phyloP scores from a whole-genome alignment of 2,329 filamentous ascomycete genomes.

The Thelonectria olida region DNA sequence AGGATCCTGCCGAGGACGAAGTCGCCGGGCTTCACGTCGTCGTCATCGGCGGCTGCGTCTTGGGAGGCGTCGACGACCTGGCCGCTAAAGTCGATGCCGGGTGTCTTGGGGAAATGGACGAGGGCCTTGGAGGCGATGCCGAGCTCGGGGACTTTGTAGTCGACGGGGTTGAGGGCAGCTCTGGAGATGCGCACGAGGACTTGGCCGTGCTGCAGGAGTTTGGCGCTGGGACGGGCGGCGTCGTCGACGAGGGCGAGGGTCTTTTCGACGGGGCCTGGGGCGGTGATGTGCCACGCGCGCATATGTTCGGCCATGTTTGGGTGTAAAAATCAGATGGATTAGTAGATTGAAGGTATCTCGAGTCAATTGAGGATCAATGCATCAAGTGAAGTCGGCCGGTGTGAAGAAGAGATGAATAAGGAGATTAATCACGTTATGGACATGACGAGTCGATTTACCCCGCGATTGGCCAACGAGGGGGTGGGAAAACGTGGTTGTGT shows the following conservation, averaged over 20 bases:
- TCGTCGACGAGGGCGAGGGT: slow-evolving; percentile 33
- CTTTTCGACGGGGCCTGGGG: slow-evolving; percentile 37
- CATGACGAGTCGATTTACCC: slow-evolving; percentile 2
- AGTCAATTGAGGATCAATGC: not conserved
- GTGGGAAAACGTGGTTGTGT: not conserved
- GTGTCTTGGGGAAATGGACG: slow-evolving; percentile 51
- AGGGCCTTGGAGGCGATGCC: slow-evolving; percentile 47
- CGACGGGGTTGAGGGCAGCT: slow-evolving; percentile 58
- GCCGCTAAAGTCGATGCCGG: slow-evolving; percentile 62
- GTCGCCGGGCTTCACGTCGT: slow-evolving; percentile 50
- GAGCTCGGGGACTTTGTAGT: slow-evolving; percentile 58
- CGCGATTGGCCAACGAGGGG: slow-evolving; percentile 12
- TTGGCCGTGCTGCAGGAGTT: slow-evolving; percentile 39
- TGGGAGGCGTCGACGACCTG: slow-evolving; percentile 50
- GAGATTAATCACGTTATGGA: slow-evolving; percentile 18
- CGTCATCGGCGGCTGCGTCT: slow-evolving; percentile 29
- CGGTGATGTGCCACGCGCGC: slow-evolving; percentile 41
- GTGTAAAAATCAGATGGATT: not conserved
- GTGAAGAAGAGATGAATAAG: not conserved
- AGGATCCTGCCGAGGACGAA: slow-evolving; percentile 53
- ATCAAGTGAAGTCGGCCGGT: not conserved
- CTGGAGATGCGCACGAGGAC: slow-evolving; percentile 55
- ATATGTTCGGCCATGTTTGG: slow-evolving; percentile 34
- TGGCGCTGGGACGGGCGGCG: slow-evolving; percentile 27
- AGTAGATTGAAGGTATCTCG: not conserved